Evolutionary conservation across 2,329 filamentous ascomycete species (phyloP).

Genomic region (Berkeleyomyces basicola): DNA sequence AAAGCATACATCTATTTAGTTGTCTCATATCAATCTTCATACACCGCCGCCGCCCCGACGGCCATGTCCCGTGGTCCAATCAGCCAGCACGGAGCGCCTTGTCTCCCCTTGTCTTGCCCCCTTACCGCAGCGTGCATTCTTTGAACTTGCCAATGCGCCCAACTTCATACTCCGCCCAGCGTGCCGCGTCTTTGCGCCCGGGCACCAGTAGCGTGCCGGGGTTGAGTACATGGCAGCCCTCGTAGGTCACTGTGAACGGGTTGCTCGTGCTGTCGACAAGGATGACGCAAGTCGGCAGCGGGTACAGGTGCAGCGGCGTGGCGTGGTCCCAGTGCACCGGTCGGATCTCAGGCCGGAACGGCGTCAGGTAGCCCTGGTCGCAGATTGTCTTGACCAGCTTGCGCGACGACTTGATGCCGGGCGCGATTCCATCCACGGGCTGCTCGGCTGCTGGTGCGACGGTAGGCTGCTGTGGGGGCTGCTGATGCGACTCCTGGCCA

Average conservation of each 20-base stretch:
- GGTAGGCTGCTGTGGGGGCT: not conserved
- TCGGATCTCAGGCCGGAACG: slow-evolving; percentile 63
- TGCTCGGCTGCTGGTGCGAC: slow-evolving; percentile 14
- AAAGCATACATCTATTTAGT: not conserved
- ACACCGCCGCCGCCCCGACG: not conserved
- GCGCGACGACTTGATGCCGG: slow-evolving; percentile 44
- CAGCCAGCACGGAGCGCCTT: too few relatives aligned
- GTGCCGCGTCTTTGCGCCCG: slow-evolving; percentile 49
- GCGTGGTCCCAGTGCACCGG: slow-evolving; percentile 86
- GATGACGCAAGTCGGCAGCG: slow-evolving; percentile 68
- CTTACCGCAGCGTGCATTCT: slow-evolving; percentile 40
- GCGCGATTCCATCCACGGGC: slow-evolving; percentile 20
- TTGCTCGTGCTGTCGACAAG: slow-evolving; percentile 68
- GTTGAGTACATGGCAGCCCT: slow-evolving; percentile 92
- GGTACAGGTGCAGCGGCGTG: slow-evolving; percentile 63
- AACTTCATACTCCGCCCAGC: slow-evolving; percentile 80
- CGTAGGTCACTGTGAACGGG: slow-evolving; percentile 77
- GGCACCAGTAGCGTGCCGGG: slow-evolving; percentile 60
- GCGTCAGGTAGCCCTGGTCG: slow-evolving; percentile 76
- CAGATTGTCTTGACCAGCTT: slow-evolving; percentile 81
- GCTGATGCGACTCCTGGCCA: slow-evolving; percentile 17
- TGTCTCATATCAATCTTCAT: not conserved
- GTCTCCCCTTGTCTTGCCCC: too few relatives aligned
- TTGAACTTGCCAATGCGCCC: slow-evolving; percentile 43
- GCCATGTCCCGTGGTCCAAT: too few relatives aligned